These are phyloP conservation scores for Nicotiana knightiana DNA, from an alignment of 257 asterid species.

Conservation along the genomic window DNA sequence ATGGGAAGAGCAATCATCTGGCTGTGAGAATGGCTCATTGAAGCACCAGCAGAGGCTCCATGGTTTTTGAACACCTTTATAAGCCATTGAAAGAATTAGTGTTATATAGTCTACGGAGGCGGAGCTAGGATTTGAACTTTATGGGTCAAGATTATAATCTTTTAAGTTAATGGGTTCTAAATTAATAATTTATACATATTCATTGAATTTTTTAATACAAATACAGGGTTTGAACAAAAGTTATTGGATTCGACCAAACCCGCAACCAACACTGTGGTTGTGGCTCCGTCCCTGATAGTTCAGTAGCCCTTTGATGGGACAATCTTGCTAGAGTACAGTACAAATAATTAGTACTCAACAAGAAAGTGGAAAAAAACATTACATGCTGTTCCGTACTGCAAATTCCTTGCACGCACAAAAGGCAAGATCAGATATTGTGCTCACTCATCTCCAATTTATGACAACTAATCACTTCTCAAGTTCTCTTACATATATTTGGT, in stretches of 20 bases:
- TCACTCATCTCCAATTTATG: background rate
- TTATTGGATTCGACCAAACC: no score
- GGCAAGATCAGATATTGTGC: background rate
- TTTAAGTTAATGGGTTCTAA: no score
- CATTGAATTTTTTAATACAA: no score
- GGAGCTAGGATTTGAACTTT: no score
- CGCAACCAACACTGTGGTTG: no score
- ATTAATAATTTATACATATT: no score
- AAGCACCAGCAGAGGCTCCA: constrained; percentile 98
- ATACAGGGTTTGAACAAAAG: no score
- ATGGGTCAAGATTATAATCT: no score
- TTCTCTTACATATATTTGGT: background rate
- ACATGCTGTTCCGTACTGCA: background rate
- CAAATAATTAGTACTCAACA: background rate
- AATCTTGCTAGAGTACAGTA: background rate
- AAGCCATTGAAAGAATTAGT: background rate
- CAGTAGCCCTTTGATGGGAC: background rate
- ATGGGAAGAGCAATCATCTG: constrained; percentile 88
- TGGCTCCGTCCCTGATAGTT: no score
- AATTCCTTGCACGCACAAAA: background rate
- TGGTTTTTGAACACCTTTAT: constrained; percentile 83
- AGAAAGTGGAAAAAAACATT: background rate
- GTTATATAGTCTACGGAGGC: no score
- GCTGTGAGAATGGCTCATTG: constrained; percentile 96
- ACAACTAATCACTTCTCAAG: background rate